These are phyloP conservation scores for Ophiostoma perfectum DNA, from an alignment of 2,329 filamentous ascomycete genomes.

Conservation along the genomic window DNA sequence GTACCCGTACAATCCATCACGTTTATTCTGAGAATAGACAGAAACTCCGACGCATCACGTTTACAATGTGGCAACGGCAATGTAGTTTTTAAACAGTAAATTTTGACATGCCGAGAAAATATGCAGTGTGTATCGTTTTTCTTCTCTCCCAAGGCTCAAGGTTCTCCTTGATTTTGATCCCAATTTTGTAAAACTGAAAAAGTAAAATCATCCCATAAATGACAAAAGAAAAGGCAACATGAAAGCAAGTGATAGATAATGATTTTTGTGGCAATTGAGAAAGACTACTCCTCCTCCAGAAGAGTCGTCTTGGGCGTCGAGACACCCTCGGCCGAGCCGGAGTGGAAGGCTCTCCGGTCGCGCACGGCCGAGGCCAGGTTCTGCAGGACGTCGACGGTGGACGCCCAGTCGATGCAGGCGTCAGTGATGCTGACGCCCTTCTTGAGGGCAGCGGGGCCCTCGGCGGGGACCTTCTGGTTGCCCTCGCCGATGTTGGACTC, in stretches of 20 bases:
- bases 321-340: constrained; percentile 33
- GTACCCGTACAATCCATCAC: background rate
- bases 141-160: constrained; percentile 2
- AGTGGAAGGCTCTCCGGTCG: constrained; percentile 57
- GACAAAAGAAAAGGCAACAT: constrained; percentile 3
- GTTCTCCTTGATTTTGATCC: constrained; percentile 6
- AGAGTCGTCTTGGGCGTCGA: constrained; percentile 40
- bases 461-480: constrained; percentile 79
- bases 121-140: constrained; percentile 13
- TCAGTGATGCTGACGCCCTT: constrained; percentile 93
- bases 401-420: constrained; percentile 92
- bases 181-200: constrained; percentile 7
- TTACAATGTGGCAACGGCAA: background rate
- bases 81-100: background rate
- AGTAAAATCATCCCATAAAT: constrained; percentile 1
- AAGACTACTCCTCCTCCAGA: constrained; percentile 46
- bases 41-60: background rate
- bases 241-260: background rate
- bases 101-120: constrained; percentile 6
- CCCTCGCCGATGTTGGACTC: constrained; percentile 94
- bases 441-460: constrained; percentile 72
- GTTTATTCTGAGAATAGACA: background rate
- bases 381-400: constrained; percentile 74
- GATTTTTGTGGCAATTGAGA: background rate
- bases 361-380: constrained; percentile 80